phyloP scores from a whole-genome alignment of 1,139 yeast species.

The Eremothecium gossypii region DNA sequence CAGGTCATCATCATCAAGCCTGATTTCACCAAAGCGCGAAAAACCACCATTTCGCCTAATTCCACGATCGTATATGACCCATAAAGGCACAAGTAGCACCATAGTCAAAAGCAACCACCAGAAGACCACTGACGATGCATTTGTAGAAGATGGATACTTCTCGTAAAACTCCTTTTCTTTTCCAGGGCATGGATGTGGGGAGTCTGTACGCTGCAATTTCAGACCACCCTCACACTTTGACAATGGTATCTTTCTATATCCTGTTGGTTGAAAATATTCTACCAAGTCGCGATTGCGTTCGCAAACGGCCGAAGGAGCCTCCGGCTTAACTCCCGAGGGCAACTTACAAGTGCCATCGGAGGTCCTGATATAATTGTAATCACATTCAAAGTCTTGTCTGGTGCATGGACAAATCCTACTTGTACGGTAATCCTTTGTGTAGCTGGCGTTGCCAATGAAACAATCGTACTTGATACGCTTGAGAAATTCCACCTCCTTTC shows the following conservation, averaged over 20 bases:
- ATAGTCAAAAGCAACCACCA: conserved; percentile 42
- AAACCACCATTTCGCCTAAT: conserved; percentile 75
- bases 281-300: conserved; percentile 41
- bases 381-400: conserved; percentile 89
- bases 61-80: conserved; percentile 76
- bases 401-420: conserved; percentile 73
- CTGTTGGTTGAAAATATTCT: conserved; percentile 72
- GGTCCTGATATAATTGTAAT: conserved; percentile 65
- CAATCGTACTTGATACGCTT: conserved; percentile 69
- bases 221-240: conserved; percentile 71
- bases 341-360: conserved; percentile 80
- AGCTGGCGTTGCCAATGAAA: conserved; percentile 66
- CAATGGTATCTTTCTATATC: conserved; percentile 65
- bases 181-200: conserved; percentile 73
- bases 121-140: conserved; percentile 23
- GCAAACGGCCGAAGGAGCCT: conserved; percentile 60
- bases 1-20: conserved; percentile 65
- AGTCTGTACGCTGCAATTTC: conserved; percentile 54
- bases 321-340: conserved; percentile 60
- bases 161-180: conserved; percentile 60
- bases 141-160: conserved; percentile 20
- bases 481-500: conserved; percentile 72
- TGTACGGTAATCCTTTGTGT: conserved; percentile 50
- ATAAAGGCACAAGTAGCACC: conserved; percentile 44
- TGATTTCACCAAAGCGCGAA: conserved; percentile 73